A percentile compares a stretch with the other conserved stretches of the same genome.
These are phyloP conservation scores for Murraya paniculata DNA, from an alignment of 345 rosid species.

Conservation along the genomic window DNA sequence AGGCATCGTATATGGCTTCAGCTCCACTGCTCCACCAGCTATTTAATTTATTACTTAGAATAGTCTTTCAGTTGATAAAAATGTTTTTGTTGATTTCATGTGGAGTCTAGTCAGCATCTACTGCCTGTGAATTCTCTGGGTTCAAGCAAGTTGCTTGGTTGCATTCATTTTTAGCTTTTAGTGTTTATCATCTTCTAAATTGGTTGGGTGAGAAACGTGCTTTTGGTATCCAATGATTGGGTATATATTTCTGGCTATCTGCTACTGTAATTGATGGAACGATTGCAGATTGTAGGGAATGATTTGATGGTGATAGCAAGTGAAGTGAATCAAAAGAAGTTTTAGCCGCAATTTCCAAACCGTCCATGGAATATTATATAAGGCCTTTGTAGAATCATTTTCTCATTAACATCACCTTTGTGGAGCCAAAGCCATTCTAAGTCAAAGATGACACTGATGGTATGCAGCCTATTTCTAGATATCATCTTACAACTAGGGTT, in stretches of 20 bases:
- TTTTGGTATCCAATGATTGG: constrained; percentile 5
- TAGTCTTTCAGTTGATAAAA: neutral
- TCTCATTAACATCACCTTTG: neutral
- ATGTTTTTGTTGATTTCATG: neutral
- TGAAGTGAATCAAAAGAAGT: neutral
- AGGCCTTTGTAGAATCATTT: neutral
- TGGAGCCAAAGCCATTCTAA: neutral
- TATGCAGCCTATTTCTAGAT: neutral
- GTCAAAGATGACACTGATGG: constrained; percentile 10
- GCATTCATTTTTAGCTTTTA: neutral
- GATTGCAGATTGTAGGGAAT: neutral
- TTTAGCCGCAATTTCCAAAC: neutral
- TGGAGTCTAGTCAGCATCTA: neutral
- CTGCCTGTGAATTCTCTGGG: neutral
- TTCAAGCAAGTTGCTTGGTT: neutral
- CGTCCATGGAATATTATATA: neutral
- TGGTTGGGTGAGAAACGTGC: neutral
- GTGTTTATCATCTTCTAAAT: neutral
- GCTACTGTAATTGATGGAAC: neutral
- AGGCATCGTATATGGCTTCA: no score
- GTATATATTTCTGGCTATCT: neutral
- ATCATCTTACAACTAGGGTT: neutral
- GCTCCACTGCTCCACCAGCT: no score
- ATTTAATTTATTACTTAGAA: neutral
- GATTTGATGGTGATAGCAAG: constrained; percentile 12